Evolutionary conservation across 2,329 filamentous ascomycete species (phyloP), one percentile per base, ranked within the genome.

Genomic region (Aspergillus uvarum): DNA sequence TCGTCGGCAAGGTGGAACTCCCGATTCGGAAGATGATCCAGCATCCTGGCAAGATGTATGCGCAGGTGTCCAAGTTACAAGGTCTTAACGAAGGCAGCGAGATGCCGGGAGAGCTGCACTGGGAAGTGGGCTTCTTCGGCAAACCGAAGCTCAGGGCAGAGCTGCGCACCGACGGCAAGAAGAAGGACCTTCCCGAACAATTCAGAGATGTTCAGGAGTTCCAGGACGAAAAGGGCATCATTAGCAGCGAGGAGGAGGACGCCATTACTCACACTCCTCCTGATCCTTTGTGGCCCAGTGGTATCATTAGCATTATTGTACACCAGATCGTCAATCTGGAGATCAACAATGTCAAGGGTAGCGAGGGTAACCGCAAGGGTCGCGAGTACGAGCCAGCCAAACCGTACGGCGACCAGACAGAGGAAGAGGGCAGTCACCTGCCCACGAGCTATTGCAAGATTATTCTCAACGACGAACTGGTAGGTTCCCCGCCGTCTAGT

Each of bases 241-340:
- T 93, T 47, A 87, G 91, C 58, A 90, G 79, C 7, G 83, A 84
- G 2, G 83, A 90, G 51, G 92, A 96, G 71, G 91, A 96, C 71
- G 92, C 91, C 2, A 91, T 96, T 2, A 85, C 90, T 48, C 89
- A 92, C 71, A 98, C 93, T 0, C 95, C 95, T 5, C 94, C 94
- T 0, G 94, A 98, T 73, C 94, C 94, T n/a, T 83, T 96, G 6
- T 98, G 92, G 92, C 95, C 94, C 1, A 96, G 90, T 67, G 95
- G 95, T 59, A 82, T 99, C 21, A 87, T 94, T 72, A 92, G 89
- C 68, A 77, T 98, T 42, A 84, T 98, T 48, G 84, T 98, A 26
- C 94, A 98, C 72, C 94, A 98, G 74, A 96, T 98, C 65, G 93
- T 97, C 66, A 96, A 95, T 62, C 83, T 99, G 8, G 92, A 97